A percentile compares a stretch with the other conserved stretches of the same genome.
Evolutionary conservation across 140 eudicot genomes (phyloP).

Genomic region (Anethum foeniculum): DNA sequence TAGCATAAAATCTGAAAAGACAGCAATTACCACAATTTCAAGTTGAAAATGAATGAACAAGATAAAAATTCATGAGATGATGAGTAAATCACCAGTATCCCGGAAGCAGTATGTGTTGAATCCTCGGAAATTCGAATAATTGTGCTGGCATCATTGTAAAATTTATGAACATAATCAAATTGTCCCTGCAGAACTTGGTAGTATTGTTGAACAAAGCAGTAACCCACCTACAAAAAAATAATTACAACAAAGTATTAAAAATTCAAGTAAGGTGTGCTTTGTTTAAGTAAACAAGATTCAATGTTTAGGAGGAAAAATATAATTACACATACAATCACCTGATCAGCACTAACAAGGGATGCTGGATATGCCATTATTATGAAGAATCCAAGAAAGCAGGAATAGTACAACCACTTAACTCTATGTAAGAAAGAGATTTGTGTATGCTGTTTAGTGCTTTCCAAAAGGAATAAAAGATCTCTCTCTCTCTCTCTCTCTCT

Average conservation of each 20-base stretch:
- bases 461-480: not conserved
- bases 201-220: conserved; percentile 58
- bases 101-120: conserved; percentile 34
- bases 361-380: not conserved
- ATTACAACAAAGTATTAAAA: not conserved
- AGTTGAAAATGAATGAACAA: not conserved
- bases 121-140: conserved; percentile 63
- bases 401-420: not conserved
- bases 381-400: not conserved
- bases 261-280: not conserved
- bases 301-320: not conserved
- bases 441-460: not conserved
- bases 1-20: not conserved
- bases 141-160: conserved; percentile 62
- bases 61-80: not conserved
- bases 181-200: conserved; percentile 59
- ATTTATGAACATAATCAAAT: conserved; percentile 53
- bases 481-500: too few species aligned
- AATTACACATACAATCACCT: not conserved
- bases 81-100: not conserved
- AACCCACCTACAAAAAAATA: conserved; percentile 45
- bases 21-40: conserved; percentile 28
- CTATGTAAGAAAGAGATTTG: not conserved
- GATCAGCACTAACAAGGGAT: not conserved
- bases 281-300: not conserved